A percentile compares a stretch with the other conserved stretches of the same genome.
Evolutionary conservation across 306 rosid species (phyloP).

Genomic region (Acmispon strigosus): DNA sequence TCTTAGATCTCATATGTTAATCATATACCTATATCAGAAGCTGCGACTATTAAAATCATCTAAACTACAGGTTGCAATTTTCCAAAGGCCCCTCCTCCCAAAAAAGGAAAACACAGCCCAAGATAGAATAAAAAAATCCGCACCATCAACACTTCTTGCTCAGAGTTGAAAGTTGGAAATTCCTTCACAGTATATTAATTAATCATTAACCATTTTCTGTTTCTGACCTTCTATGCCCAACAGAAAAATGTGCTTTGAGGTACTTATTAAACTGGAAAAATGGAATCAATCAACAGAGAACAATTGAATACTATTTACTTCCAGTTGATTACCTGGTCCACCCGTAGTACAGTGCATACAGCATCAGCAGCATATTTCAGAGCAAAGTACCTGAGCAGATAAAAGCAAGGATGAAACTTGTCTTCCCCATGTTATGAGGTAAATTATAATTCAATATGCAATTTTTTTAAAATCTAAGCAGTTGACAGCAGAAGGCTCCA

Average conservation of each 20-base stretch:
- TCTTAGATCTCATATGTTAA: too few species aligned
- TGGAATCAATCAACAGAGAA: background rate
- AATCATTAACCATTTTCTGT: too few species aligned
- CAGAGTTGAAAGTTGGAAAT: too few species aligned
- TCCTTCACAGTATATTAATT: too few species aligned
- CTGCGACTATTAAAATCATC: too few species aligned
- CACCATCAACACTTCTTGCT: too few species aligned
- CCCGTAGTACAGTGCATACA: constrained; percentile 91
- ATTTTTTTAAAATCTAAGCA: background rate
- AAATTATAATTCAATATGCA: background rate
- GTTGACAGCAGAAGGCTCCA: background rate
- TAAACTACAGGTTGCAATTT: too few species aligned
- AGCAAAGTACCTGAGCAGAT: constrained; percentile 61
- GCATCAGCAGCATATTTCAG: constrained; percentile 96
- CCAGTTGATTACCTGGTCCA: constrained; percentile 71
- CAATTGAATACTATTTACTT: background rate
- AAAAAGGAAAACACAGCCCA: too few species aligned
- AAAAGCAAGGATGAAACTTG: constrained; percentile 9
- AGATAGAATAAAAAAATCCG: too few species aligned
- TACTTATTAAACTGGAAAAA: background rate
- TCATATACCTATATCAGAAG: too few species aligned
- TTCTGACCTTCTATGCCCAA: background rate
- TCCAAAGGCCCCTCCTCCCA: too few species aligned
- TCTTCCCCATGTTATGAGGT: background rate
- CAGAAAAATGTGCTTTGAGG: background rate